phyloP scores from a whole-genome alignment of 75 land plant species.

The Gnetum montanum region DNA sequence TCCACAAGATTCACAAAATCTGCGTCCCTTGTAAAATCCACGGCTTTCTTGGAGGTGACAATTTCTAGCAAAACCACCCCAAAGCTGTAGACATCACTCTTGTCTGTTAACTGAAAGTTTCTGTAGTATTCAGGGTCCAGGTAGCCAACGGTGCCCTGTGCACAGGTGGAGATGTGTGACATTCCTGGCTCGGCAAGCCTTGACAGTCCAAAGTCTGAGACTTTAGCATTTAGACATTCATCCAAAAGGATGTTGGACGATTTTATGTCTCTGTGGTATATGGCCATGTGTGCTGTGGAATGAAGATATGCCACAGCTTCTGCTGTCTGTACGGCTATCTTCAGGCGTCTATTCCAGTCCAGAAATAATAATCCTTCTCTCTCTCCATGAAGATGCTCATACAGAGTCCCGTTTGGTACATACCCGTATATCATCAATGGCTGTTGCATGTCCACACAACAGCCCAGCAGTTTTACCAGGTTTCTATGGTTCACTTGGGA shows the following conservation, averaged over 20 bases:
- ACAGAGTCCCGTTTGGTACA: too few relatives aligned
- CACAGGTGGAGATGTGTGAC: slow-evolving; percentile 35
- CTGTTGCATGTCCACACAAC: too few relatives aligned
- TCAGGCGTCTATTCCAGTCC: slow-evolving; percentile 21
- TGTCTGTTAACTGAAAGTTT: slow-evolving; percentile 39
- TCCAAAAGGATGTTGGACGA: slow-evolving; percentile 42
- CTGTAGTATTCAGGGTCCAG: slow-evolving; percentile 44
- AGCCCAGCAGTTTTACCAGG: too few relatives aligned
- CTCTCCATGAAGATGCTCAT: slow-evolving; percentile 5
- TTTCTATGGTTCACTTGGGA: too few relatives aligned
- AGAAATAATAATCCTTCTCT: not conserved
- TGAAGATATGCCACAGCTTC: slow-evolving; percentile 29
- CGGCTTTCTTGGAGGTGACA: slow-evolving; percentile 23
- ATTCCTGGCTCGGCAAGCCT: slow-evolving; percentile 15
- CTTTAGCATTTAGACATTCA: slow-evolving; percentile 29
- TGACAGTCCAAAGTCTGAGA: slow-evolving; percentile 54
- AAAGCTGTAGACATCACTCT: slow-evolving; percentile 51
- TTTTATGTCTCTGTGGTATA: slow-evolving; percentile 48
- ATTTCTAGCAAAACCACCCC: slow-evolving; percentile 48
- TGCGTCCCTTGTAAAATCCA: slow-evolving; percentile 22
- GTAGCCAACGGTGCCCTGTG: slow-evolving; percentile 25
- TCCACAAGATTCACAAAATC: slow-evolving; percentile 31
- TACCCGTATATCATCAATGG: too few relatives aligned
- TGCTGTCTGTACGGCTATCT: slow-evolving; percentile 18
- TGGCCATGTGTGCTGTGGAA: slow-evolving; percentile 17